Conservation (phyloP, 345 rosid genomes). For the Eucalyptus albens region DNA sequence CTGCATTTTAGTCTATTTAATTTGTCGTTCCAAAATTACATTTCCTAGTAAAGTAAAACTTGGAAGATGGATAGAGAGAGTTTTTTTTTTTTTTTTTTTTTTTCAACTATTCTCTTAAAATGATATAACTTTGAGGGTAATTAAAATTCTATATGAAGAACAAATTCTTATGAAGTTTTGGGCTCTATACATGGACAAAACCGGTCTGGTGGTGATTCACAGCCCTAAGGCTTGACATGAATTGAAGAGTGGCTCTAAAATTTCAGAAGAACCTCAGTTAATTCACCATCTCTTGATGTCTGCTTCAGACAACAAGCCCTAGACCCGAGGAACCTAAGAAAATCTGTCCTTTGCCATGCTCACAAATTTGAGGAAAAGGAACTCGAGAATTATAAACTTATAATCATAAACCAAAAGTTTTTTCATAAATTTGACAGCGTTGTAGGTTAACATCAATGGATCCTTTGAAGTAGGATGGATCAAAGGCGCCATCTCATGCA, state of each 20-base stretch:
- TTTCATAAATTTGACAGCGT: not conserved
- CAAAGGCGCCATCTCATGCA: not conserved
- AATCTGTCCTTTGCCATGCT: not conserved
- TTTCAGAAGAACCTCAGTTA: not conserved
- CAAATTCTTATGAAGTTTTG: not conserved
- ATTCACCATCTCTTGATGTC: not conserved
- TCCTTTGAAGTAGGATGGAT: not conserved
- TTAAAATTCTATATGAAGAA: not conserved
- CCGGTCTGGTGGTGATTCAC: not conserved
- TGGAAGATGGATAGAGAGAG: not conserved
- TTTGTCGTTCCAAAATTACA: too few relatives aligned
- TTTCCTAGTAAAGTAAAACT: not conserved
- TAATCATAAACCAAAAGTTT: not conserved
- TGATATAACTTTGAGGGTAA: not conserved
- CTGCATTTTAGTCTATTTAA: too few relatives aligned
- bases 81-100: too few relatives aligned
- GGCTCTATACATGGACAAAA: not conserved
- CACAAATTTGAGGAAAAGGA: not conserved
- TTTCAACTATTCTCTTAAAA: not conserved
- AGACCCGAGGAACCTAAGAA: not conserved
- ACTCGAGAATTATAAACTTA: not conserved
- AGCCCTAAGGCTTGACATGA: not conserved
- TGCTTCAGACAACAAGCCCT: not conserved
- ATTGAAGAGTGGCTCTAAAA: not conserved
- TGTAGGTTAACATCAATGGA: not conserved